phyloP scores from a whole-genome alignment of 768 basidiomycete species.

The Termitomyces sp. region DNA sequence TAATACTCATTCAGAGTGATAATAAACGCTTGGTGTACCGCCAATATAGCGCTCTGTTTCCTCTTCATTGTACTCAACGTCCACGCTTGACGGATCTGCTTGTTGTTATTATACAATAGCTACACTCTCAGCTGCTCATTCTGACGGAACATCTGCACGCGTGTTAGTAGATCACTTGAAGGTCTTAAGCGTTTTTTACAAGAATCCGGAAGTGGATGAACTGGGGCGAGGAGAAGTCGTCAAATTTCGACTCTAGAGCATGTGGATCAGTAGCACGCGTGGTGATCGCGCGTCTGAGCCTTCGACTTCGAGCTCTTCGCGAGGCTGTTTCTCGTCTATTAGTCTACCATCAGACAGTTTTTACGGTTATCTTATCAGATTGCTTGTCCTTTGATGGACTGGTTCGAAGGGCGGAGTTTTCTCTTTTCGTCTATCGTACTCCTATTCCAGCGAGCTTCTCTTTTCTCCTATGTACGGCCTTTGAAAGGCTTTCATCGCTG shows the following conservation, averaged over 20 bases:
- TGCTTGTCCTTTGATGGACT: no score
- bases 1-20: no score
- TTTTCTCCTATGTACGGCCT: not conserved
- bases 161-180: slow-evolving; percentile 57
- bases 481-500: not conserved
- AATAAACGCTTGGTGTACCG: no score
- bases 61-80: slow-evolving; percentile 59
- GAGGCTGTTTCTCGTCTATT: no score
- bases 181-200: not conserved
- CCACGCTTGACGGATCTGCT: no score
- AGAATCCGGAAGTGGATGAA: not conserved
- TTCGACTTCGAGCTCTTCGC: slow-evolving; percentile 9
- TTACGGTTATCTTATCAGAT: not conserved
- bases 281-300: slow-evolving; percentile 4
- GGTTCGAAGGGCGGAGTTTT: no score
- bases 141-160: slow-evolving; percentile 61
- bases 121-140: slow-evolving; percentile 59
- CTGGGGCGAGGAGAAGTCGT: not conserved
- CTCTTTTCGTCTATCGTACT: not conserved
- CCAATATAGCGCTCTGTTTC: slow-evolving; percentile 51
- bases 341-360: no score
- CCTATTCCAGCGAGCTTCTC: not conserved
- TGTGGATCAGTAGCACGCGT: no score
- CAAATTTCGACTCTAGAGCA: slow-evolving; percentile 7
- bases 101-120: slow-evolving; percentile 36